Percentiles rank a stretch among this genome's conserved stretches.
phyloP scores from a whole-genome alignment of 2,329 filamentous ascomycete genomes.

The Neoscytalidium dimidiatum region DNA sequence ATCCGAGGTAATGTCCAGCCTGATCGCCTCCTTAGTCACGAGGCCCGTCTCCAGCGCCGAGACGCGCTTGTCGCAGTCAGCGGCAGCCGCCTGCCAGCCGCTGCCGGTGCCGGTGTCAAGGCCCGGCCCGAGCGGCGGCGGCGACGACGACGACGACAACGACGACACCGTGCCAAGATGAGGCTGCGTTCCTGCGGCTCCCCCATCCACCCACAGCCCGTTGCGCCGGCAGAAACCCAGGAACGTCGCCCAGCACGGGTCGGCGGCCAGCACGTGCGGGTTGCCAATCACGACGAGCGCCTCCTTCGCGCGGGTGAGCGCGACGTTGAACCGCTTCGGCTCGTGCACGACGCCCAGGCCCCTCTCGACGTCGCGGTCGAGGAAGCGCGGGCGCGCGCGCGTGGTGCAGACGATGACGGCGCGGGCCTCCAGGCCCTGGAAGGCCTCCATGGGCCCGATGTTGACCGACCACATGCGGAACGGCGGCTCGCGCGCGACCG shows the following conservation, averaged over 20 bases:
- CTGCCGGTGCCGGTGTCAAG: neutral
- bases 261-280: conserved; percentile 37
- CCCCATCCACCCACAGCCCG: conserved; percentile 32
- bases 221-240: conserved; percentile 43
- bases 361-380: conserved; percentile 32
- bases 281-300: conserved; percentile 46
- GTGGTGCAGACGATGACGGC: conserved; percentile 50
- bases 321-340: conserved; percentile 46
- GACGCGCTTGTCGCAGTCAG: conserved; percentile 19
- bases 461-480: conserved; percentile 41
- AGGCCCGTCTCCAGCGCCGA: conserved; percentile 33
- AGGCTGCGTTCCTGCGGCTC: neutral
- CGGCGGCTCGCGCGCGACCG: conserved; percentile 30
- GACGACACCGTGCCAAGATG: neutral
- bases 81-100: neutral
- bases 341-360: conserved; percentile 41
- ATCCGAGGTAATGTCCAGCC: neutral
- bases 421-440: conserved; percentile 47
- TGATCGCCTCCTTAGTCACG: conserved; percentile 26
- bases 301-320: conserved; percentile 47
- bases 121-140: neutral
- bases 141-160: neutral
- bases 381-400: conserved; percentile 34
- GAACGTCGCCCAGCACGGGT: conserved; percentile 41
- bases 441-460: conserved; percentile 49